Percentiles rank a stretch among this genome's conserved stretches.
These are phyloP conservation scores for Aspergillus luchuensis DNA, from an alignment of 2,329 filamentous ascomycete species.

Conservation along the genomic window DNA sequence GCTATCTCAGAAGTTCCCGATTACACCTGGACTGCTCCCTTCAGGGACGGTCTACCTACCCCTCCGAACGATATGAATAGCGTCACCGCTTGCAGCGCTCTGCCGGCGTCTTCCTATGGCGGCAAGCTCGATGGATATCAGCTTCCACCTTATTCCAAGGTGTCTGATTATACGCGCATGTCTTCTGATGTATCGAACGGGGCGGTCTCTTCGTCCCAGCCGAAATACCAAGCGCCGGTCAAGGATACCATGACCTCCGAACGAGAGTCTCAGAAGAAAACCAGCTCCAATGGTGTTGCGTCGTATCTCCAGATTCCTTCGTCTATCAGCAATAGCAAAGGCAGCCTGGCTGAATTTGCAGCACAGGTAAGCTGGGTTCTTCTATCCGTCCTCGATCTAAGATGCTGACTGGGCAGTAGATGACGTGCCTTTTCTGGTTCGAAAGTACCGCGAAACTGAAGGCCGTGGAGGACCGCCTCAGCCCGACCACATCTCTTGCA, in stretches of 20 bases:
- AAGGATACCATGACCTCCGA: slow-evolving; percentile 28
- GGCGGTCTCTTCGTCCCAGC: slow-evolving; percentile 26
- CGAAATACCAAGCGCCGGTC: slow-evolving; percentile 26
- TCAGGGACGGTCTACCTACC: slow-evolving; percentile 45
- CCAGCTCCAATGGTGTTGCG: slow-evolving; percentile 43
- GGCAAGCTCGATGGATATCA: slow-evolving; percentile 30
- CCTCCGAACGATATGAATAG: slow-evolving; percentile 47
- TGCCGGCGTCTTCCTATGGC: slow-evolving; percentile 35
- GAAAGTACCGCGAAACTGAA: slow-evolving; percentile 80
- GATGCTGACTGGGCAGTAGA: slow-evolving; percentile 54
- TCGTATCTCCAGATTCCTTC: slow-evolving; percentile 68
- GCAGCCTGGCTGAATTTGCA: slow-evolving; percentile 78
- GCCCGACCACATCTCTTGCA: slow-evolving; percentile 59
- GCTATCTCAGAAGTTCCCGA: slow-evolving; percentile 21
- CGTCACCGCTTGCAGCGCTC: slow-evolving; percentile 40
- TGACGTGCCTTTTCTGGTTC: slow-evolving; percentile 98
- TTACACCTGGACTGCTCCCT: slow-evolving; percentile 38
- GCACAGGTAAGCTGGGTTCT: slow-evolving; percentile 62
- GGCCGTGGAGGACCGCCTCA: slow-evolving; percentile 64
- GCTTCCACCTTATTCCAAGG: slow-evolving; percentile 27
- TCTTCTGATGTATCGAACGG: slow-evolving; percentile 27
- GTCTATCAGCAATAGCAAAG: slow-evolving; percentile 73
- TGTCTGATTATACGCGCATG: slow-evolving; percentile 23
- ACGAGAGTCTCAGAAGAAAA: slow-evolving; percentile 29
- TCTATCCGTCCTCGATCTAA: background rate